These are phyloP conservation scores for Globisporangium camurandrum DNA, from an alignment of 352 stramenopile genomes.

Conservation along the genomic window DNA sequence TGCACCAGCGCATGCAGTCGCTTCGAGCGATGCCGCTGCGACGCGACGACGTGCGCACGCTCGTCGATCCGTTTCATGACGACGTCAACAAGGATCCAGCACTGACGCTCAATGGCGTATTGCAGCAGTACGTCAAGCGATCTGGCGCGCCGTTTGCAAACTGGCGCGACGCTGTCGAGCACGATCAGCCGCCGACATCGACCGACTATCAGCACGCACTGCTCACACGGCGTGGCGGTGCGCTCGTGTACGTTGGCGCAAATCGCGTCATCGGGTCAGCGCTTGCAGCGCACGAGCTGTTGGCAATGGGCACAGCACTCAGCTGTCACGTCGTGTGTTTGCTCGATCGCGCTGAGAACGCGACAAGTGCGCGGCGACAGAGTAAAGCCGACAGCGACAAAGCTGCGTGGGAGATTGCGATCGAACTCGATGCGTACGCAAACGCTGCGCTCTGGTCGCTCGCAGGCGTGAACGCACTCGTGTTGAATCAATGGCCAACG, in stretches of 20 bases:
- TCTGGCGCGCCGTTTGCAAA: conserved; percentile 15
- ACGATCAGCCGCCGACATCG: conserved; percentile 45
- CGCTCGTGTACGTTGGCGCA: conserved; percentile 64
- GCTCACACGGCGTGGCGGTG: conserved; percentile 39
- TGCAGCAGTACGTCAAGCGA: conserved; percentile 34
- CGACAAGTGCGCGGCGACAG: conserved; percentile 59
- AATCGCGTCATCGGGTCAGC: conserved; percentile 57
- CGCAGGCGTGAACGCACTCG: conserved; percentile 60
- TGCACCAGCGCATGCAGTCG: conserved; percentile 38
- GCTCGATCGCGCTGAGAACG: conserved; percentile 77
- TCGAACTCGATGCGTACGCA: conserved; percentile 61
- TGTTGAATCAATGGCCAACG: conserved; percentile 76
- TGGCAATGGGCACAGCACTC: conserved; percentile 54
- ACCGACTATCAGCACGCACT: conserved; percentile 69
- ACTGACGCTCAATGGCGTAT: conserved; percentile 33
- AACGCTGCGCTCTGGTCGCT: conserved; percentile 71
- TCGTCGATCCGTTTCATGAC: conserved; percentile 58
- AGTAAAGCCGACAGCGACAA: conserved; percentile 87
- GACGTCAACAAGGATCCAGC: conserved; percentile 29
- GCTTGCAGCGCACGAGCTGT: conserved; percentile 30
- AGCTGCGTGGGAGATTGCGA: conserved; percentile 29
- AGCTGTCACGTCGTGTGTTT: conserved; percentile 70
- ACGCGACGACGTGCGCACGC: conserved; percentile 50
- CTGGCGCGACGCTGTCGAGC: conserved; percentile 63
- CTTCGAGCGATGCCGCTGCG: conserved; percentile 47